These are phyloP conservation scores for Aspergillus sp. DNA, from an alignment of 2,329 filamentous ascomycete species.

Conservation along the genomic window DNA sequence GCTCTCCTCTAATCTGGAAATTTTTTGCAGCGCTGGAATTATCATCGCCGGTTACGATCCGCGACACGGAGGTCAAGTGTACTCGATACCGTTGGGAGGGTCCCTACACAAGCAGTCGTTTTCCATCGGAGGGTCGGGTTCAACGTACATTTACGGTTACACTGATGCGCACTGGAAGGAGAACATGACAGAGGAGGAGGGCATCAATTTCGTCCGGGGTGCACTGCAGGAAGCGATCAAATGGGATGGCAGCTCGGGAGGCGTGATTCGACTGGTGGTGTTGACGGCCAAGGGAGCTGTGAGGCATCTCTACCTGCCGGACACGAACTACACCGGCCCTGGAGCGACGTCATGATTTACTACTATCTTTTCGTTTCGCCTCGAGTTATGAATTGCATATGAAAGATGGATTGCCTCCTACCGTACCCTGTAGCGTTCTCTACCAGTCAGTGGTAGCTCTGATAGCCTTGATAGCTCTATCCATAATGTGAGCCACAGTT, in stretches of 20 bases:
- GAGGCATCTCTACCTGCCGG: conserved; percentile 90
- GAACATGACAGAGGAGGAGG: conserved; percentile 85
- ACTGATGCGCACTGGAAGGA: conserved; percentile 95
- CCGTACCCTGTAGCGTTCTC: no score
- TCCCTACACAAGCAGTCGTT: conserved; percentile 97
- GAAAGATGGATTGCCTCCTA: no score
- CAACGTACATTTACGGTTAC: conserved; percentile 99
- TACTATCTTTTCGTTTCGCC: no score
- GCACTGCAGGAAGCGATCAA: conserved; percentile 92
- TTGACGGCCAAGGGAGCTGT: conserved; percentile 82
- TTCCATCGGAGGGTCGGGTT: conserved; percentile 90
- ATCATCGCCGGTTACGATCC: conserved; percentile 98
- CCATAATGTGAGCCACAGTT: no score
- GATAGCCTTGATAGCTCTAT: no score
- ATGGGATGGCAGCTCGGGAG: conserved; percentile 97
- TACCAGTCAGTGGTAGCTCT: no score
- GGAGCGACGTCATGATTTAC: conserved; percentile 39
- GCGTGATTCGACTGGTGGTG: conserved; percentile 96
- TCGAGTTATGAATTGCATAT: not conserved
- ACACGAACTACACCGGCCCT: conserved; percentile 75
- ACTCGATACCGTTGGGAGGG: conserved; percentile 91
- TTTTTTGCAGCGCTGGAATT: conserved; percentile 65
- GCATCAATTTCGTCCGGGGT: conserved; percentile 85
- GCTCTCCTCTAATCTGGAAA: not conserved
- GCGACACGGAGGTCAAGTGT: conserved; percentile 91